Percentiles rank a stretch among this genome's conserved stretches.
phyloP scores from a whole-genome alignment of 805 yeast genomes.

The Lipomyces kockii region DNA sequence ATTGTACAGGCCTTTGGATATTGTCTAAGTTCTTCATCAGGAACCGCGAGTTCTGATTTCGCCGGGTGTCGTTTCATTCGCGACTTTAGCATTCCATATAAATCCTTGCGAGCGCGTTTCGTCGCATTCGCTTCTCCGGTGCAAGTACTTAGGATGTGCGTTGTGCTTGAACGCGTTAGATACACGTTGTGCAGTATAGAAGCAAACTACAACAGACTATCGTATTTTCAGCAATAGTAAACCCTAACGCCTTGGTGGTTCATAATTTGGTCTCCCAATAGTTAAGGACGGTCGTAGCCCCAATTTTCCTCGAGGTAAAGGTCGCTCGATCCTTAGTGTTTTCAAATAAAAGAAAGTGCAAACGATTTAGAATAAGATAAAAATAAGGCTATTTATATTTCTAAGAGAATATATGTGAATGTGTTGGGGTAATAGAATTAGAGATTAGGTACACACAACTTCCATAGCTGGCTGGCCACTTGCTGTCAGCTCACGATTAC shows the following conservation, averaged over 20 bases:
- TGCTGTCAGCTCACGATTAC: neutral
- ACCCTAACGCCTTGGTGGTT: neutral
- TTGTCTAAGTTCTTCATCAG: neutral
- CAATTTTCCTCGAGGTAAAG: conserved; percentile 3
- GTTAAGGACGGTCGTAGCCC: neutral
- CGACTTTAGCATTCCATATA: neutral
- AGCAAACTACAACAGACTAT: neutral
- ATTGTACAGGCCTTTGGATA: too few species aligned
- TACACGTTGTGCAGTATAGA: too few species aligned
- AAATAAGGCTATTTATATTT: neutral
- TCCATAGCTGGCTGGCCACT: neutral
- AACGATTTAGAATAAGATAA: conserved; percentile 22
- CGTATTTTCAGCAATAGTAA: neutral
- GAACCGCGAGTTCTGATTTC: neutral
- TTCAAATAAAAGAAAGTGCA: neutral
- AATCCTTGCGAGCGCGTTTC: neutral
- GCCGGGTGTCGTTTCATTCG: neutral
- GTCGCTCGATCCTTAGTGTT: neutral
- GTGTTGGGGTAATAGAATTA: too few species aligned
- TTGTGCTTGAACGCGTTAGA: neutral
- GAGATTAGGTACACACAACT: too few species aligned
- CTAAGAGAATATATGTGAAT: neutral
- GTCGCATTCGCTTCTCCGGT: conserved; percentile 1
- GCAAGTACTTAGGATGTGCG: neutral
- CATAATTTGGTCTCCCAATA: neutral